phyloP scores from a whole-genome alignment of 306 rosid genomes.

The Cicer bijugum region DNA sequence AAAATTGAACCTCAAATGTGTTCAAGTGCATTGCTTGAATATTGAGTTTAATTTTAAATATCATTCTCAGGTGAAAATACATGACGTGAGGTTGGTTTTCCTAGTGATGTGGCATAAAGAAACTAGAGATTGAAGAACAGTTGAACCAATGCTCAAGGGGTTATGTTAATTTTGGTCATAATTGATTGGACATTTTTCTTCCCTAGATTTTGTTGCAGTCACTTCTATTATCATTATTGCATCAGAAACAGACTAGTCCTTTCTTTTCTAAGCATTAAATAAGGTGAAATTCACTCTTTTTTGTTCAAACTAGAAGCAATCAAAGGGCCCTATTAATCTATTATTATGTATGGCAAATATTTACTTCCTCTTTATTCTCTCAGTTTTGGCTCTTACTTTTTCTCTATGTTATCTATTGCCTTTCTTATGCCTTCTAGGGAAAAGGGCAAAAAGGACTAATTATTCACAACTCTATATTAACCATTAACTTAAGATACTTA shows the following conservation, averaged over 20 bases:
- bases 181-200: constrained; percentile 43
- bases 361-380: constrained; percentile 3
- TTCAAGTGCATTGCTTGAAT: constrained; percentile 32
- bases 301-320: constrained; percentile 37
- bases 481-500: too few relatives aligned
- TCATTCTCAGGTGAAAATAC: constrained; percentile 49
- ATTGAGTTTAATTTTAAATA: constrained; percentile 36
- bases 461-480: not conserved
- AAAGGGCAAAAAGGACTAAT: not conserved
- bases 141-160: constrained; percentile 43
- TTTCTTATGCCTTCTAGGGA: constrained; percentile 5
- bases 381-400: constrained; percentile 40
- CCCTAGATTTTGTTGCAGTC: constrained; percentile 46
- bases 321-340: constrained; percentile 6
- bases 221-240: constrained; percentile 12
- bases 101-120: constrained; percentile 46
- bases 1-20: not conserved
- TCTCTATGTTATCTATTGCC: constrained; percentile 19
- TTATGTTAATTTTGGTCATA: constrained; percentile 41
- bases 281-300: constrained; percentile 27
- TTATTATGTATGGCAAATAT: constrained; percentile 30
- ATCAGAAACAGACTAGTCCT: constrained; percentile 44
- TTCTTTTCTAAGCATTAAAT: constrained; percentile 40
- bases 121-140: constrained; percentile 32
- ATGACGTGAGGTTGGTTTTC: constrained; percentile 40